These are phyloP conservation scores for Camellia granthamiana DNA, from an alignment of 148 eudicot genomes.

Conservation along the genomic window DNA sequence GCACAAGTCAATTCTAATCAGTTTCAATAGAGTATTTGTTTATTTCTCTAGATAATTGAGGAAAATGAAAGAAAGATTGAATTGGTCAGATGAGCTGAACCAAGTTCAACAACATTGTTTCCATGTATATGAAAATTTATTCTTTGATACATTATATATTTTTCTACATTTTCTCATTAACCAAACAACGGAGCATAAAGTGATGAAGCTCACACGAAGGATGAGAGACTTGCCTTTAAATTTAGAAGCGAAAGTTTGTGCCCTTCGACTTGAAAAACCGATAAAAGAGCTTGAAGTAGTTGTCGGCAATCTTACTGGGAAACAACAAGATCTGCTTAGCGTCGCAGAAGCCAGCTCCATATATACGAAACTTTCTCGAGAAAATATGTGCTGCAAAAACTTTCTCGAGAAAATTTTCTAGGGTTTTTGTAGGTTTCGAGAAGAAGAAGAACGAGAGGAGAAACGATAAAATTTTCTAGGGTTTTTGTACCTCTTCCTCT, in stretches of 20 bases:
- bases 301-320: neutral
- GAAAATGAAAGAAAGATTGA: neutral
- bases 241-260: conserved; percentile 9
- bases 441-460: neutral
- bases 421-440: neutral
- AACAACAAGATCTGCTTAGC: conserved; percentile 1
- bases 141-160: neutral
- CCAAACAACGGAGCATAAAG: neutral
- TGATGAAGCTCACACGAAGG: neutral
- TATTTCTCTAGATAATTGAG: neutral
- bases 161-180: neutral
- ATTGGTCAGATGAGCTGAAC: neutral
- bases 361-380: neutral
- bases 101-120: neutral
- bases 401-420: neutral
- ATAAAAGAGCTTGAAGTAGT: conserved; percentile 9
- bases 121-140: neutral
- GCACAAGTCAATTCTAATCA: neutral
- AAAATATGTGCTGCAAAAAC: neutral
- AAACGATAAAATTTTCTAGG: too few species aligned
- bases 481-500: too few species aligned
- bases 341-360: conserved; percentile 27
- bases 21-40: too few species aligned
- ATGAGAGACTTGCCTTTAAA: conserved; percentile 16
- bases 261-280: conserved; percentile 5